Base-by-base conservation (phyloP, 176 grass and related monocot genomes). In the Aegilops tauschii region DNA sequence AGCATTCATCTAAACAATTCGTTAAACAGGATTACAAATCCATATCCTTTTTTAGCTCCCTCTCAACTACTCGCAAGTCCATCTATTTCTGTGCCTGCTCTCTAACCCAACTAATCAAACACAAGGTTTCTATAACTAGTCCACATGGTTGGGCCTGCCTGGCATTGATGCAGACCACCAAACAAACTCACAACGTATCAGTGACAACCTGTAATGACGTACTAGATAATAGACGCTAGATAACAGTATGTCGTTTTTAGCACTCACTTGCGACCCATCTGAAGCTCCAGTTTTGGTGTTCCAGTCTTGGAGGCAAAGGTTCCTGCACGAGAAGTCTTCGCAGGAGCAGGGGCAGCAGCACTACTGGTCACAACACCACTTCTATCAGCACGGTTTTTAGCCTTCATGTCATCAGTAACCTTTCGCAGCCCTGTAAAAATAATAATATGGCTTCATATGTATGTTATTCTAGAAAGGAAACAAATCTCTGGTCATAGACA, bases 371-470 rank as follows among this genome's bases (percentile, higher is more conserved):
- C 94, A 83, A 89, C 91, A 87, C 97, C 85, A 11, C 82, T 97
- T 93, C 89, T 99, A 68, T 97, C 90, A 67, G 85, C 79, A 86
- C 87, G 88, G 71, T 92, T 99, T 90, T 99, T 99, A 42, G 90
- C 61, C 83, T 99, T 99, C 97, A 99, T 97, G 81, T 99, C 94
- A 90, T 87, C 89, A 5, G 89, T 94, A 82, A 99, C 97, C 85
- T 99, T 99, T 74, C 87, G 90, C 80, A 99, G 87, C 23, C 97
- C 97, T 99, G 77, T 32, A 74, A 20, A 20, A 82, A 65, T 21
- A 85, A 61, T 73, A 65, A 83, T 21, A 12, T 23, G 17, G 84
- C 54, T 85, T 82, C 74, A 14, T 40, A 79, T 72, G 36, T 47
- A 4, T 32, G 52, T 82, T 65, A 28, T 29, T 70, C 28, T 65